phyloP scores from a whole-genome alignment of 2,329 filamentous ascomycete species.

The Fusarium incarnatum region DNA sequence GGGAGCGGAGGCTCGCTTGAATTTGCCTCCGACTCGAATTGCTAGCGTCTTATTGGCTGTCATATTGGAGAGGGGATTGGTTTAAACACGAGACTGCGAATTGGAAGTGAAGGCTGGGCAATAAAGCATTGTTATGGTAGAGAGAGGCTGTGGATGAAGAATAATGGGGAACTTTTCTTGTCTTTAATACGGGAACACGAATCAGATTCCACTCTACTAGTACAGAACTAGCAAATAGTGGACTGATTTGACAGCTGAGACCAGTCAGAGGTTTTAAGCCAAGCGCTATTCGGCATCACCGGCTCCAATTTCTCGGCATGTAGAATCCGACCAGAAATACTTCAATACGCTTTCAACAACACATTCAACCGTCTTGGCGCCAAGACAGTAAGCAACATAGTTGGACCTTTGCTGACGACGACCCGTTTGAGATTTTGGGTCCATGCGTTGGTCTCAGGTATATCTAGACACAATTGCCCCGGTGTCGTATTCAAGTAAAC shows the following conservation, averaged over 20 bases:
- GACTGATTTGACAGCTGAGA: background rate
- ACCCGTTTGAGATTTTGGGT: background rate
- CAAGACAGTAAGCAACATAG: background rate
- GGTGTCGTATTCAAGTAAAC: background rate
- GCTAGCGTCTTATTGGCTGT: background rate
- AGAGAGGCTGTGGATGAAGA: background rate
- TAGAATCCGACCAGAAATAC: background rate
- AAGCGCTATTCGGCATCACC: background rate
- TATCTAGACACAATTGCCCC: background rate
- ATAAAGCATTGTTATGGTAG: background rate
- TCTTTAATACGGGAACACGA: background rate
- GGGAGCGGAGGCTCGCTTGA: slow-evolving; percentile 12
- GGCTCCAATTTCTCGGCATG: background rate
- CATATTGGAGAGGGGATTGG: background rate
- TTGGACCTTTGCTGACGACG: background rate
- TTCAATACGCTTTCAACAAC: background rate
- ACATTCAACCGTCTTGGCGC: slow-evolving; percentile 1
- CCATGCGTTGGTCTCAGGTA: background rate
- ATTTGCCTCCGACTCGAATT: background rate
- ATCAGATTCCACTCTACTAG: background rate
- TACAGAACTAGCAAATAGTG: background rate
- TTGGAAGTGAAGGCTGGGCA: background rate
- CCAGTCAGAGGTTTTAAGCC: background rate
- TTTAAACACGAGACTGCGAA: slow-evolving; percentile 1
- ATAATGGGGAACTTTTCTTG: background rate